These are phyloP conservation scores for Aspergillus sergii DNA, from an alignment of 2,329 filamentous ascomycete species.

Conservation along the genomic window DNA sequence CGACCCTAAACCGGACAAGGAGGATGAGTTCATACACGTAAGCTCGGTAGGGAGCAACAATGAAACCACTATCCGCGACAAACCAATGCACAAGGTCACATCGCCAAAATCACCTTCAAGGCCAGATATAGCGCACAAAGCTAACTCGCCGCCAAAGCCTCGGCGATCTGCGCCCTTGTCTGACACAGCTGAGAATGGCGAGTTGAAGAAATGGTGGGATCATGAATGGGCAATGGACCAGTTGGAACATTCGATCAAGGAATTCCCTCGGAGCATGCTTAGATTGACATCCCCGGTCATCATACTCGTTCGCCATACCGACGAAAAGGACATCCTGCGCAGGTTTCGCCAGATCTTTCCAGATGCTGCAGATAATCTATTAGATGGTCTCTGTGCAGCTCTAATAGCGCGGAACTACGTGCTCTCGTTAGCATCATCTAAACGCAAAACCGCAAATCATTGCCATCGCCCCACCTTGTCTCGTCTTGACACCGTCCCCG, in stretches of 20 bases:
- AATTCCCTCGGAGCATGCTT: constrained; percentile 38
- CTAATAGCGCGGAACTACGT: constrained; percentile 43
- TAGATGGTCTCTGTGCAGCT: constrained; percentile 41
- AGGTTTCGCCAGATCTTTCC: constrained; percentile 43
- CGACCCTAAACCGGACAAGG: constrained; percentile 27
- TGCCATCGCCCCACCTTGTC: constrained; percentile 23
- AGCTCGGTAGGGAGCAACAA: constrained; percentile 28
- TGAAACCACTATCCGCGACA: constrained; percentile 30
- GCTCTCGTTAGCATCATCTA: constrained; percentile 30
- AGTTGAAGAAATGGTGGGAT: constrained; percentile 38
- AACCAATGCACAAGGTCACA: constrained; percentile 1
- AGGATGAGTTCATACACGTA: constrained; percentile 32
- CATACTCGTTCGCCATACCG: constrained; percentile 39
- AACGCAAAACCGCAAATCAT: constrained; percentile 26
- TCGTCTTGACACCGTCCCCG: constrained; percentile 33
- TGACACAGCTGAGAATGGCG: constrained; percentile 29
- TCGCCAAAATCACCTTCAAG: constrained; percentile 21
- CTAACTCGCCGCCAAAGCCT: constrained; percentile 17
- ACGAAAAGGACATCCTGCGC: constrained; percentile 37
- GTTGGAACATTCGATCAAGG: constrained; percentile 40
- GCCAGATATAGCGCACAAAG: constrained; percentile 22
- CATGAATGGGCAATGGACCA: constrained; percentile 45
- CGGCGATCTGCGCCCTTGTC: constrained; percentile 23
- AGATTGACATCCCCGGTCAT: constrained; percentile 43
- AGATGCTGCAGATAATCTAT: constrained; percentile 32